Percentiles rank a stretch among this genome's conserved stretches.
Conservation (phyloP, 1,284 basidiomycete species). For the Ustilago tritici region DNA sequence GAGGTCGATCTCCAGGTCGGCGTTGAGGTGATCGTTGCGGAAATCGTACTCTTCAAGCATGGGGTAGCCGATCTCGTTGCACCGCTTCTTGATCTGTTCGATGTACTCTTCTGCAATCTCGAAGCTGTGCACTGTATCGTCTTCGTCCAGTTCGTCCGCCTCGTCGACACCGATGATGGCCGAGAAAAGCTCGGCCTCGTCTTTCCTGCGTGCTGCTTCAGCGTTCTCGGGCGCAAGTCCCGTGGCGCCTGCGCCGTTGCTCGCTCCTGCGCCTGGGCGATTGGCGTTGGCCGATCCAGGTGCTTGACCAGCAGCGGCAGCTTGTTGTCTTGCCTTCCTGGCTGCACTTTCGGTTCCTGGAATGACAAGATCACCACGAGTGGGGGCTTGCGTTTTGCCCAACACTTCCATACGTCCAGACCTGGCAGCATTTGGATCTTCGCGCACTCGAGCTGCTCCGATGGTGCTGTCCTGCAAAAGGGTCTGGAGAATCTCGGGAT, state of each 20-base stretch:
- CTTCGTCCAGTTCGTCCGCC: slow-evolving; percentile 67
- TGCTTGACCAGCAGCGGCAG: slow-evolving; percentile 33
- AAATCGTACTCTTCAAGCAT: slow-evolving; percentile 70
- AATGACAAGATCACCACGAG: slow-evolving; percentile 62
- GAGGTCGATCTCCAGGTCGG: slow-evolving; percentile 68
- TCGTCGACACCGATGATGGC: slow-evolving; percentile 69
- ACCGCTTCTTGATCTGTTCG: slow-evolving; percentile 68
- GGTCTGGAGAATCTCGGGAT: slow-evolving; percentile 66
- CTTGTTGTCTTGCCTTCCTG: slow-evolving; percentile 42
- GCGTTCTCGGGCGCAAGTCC: slow-evolving; percentile 33
- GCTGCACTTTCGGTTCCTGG: slow-evolving; percentile 61
- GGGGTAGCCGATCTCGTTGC: slow-evolving; percentile 68
- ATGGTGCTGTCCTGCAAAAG: slow-evolving; percentile 66
- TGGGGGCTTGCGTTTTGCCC: slow-evolving; percentile 58
- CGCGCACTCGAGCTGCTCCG: slow-evolving; percentile 57
- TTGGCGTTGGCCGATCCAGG: slow-evolving; percentile 14
- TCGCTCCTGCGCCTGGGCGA: slow-evolving; percentile 12
- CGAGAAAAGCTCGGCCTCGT: slow-evolving; percentile 67
- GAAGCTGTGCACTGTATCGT: slow-evolving; percentile 68
- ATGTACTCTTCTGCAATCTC: slow-evolving; percentile 67
- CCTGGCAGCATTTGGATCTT: slow-evolving; percentile 50
- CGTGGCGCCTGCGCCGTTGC: slow-evolving; percentile 31
- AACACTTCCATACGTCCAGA: slow-evolving; percentile 51
- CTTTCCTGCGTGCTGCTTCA: slow-evolving; percentile 44
- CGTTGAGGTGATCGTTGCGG: slow-evolving; percentile 67